Base-by-base conservation (phyloP, 1,284 basidiomycete species). In the Papiliotrema fonsecae region DNA sequence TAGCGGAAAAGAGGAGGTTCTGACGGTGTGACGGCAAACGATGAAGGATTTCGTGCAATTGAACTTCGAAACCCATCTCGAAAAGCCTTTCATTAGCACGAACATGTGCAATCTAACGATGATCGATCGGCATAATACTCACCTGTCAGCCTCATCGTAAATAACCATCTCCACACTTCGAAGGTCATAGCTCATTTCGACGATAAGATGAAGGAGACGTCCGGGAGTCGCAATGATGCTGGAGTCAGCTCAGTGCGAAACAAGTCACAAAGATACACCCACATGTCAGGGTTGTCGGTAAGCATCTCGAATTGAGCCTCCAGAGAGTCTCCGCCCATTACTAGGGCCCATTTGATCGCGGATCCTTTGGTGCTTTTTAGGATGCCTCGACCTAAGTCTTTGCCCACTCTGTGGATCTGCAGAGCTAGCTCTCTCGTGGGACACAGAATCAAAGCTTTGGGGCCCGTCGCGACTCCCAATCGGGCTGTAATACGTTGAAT, bases 301-400 rank as follows among this genome's bases (percentile, higher is more conserved):
- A 99, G 91, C 81, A 89, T 86, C 67, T 92, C 86, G 58, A 98
- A 99, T 67, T 99, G 96, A 63, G 94, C 89, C 59, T 98, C 93
- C 72, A 99, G 65, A 31, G 87, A 84, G 69, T 98, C 96, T 50
- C 96, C 96, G 61, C 96, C 96, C 40, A 98, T 93, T 44, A 98
- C 80, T 39, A 98, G 77, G 48, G 89, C 87, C 96, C 96, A 99
- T 42, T 91, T 79, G 49, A 98, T 75, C 32, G 76, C 78, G 63
- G 89, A 73, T 42, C 78, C 79, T 4, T 72, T 71, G 30, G 76
- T 76, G 30, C 83, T 78, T 27, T 78, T 77, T 10, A 42, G 51
- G 22, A 65, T 42, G 4, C 86, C 86, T 54, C 91, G 77, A 5
- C 86, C 82, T 16, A 98, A 79, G 64, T 93, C 89, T 67, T 97